Evolutionary conservation across 2,329 filamentous ascomycete species (phyloP).

Genomic region (Fusarium chuoi): DNA sequence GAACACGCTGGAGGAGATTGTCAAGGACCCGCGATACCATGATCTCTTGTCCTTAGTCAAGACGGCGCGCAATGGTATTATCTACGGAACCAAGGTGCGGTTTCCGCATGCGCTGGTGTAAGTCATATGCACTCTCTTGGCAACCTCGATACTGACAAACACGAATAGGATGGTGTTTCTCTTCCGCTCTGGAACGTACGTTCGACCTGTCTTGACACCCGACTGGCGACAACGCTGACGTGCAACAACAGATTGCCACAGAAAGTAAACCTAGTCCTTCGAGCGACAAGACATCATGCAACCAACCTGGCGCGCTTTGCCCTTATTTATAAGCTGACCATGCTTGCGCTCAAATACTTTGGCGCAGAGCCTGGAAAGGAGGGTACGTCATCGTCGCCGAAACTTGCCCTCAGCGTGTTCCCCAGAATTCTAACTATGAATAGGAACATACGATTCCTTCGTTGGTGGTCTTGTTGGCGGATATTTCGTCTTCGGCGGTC

Average conservation of each 20-base stretch:
- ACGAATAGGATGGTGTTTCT: conserved; percentile 86
- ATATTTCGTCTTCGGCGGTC: conserved; percentile 87
- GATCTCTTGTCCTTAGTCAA: conserved; percentile 88
- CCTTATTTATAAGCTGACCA: conserved; percentile 85
- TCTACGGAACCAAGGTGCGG: conserved; percentile 97
- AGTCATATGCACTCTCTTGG: conserved; percentile 26
- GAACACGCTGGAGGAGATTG: conserved; percentile 77
- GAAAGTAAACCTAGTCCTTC: conserved; percentile 80
- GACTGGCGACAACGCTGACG: conserved; percentile 29
- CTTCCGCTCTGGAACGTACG: conserved; percentile 89
- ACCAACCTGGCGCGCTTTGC: conserved; percentile 93
- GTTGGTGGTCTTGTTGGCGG: conserved; percentile 88
- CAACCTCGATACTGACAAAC: conserved; percentile 29
- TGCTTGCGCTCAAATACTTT: conserved; percentile 77
- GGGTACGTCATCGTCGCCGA: conserved; percentile 51
- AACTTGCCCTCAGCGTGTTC: neutral
- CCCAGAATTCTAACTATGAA: neutral
- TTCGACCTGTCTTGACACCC: conserved; percentile 35
- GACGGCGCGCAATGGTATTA: conserved; percentile 93
- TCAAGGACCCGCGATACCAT: conserved; percentile 86
- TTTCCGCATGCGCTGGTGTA: conserved; percentile 96
- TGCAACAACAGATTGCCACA: conserved; percentile 67
- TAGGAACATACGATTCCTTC: conserved; percentile 82
- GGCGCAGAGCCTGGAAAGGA: conserved; percentile 69
- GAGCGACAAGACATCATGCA: conserved; percentile 90